Percentiles rank a stretch among this genome's conserved stretches.
Conservation (phyloP, 257 asterid species). For the Fraxinus quadrangulata region DNA sequence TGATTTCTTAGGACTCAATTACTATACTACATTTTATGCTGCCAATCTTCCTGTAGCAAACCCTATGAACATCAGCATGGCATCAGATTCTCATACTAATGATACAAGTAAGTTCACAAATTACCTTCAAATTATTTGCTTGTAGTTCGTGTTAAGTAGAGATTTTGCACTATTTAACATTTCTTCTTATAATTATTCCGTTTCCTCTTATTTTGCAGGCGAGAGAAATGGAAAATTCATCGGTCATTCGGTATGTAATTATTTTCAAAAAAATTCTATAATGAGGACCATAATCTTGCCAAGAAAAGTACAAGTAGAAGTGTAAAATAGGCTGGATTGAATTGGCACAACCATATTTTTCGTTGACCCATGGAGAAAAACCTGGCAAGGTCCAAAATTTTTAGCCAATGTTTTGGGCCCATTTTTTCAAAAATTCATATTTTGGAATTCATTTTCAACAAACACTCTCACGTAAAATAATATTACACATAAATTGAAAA, state of each 20-base stretch:
- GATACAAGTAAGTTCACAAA: constrained; percentile 28
- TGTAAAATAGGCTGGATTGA: too few relatives aligned
- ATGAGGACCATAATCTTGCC: too few relatives aligned
- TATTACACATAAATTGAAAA: too few relatives aligned
- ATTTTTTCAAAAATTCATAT: too few relatives aligned
- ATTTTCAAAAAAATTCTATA: too few relatives aligned
- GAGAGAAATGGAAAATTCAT: constrained; percentile 40
- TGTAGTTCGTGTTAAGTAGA: background rate
- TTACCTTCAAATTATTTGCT: background rate
- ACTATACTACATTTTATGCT: constrained; percentile 51
- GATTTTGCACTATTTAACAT: background rate
- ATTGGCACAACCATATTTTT: too few relatives aligned
- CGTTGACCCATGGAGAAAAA: too few relatives aligned
- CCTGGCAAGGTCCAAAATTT: too few relatives aligned
- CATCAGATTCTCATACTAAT: constrained; percentile 22
- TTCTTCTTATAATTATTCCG: background rate
- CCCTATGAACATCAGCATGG: constrained; percentile 25
- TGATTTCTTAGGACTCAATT: constrained; percentile 61
- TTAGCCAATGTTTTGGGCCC: too few relatives aligned
- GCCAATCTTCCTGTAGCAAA: constrained; percentile 5
- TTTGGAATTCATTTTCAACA: too few relatives aligned
- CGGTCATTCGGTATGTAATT: constrained; percentile 41
- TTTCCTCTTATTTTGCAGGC: constrained; percentile 26
- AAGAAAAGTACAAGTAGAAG: too few relatives aligned
- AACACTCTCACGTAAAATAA: too few relatives aligned